Percentiles rank a stretch among this genome's conserved stretches.
These are phyloP conservation scores for Phylloboletellus chloephorus DNA, from an alignment of 1,284 basidiomycete genomes.

Conservation along the genomic window DNA sequence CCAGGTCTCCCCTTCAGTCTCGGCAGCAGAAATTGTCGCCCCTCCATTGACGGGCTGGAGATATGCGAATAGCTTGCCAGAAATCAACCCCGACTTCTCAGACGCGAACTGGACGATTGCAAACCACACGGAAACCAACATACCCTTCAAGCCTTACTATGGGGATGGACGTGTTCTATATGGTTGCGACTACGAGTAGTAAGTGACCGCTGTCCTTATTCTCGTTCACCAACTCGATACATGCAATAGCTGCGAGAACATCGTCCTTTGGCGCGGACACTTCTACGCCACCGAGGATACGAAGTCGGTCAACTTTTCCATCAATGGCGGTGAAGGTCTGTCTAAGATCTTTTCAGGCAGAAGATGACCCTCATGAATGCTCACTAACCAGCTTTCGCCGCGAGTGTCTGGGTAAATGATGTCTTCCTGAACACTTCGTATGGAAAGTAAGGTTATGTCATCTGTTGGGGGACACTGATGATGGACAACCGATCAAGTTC, in stretches of 20 bases:
- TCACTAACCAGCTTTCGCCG: constrained; percentile 53
- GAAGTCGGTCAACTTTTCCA: constrained; percentile 61
- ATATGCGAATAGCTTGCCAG: constrained; percentile 67
- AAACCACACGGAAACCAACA: constrained; percentile 64
- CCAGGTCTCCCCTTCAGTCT: constrained; percentile 18
- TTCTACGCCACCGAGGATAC: constrained; percentile 57
- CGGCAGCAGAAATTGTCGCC: constrained; percentile 17
- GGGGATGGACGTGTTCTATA: constrained; percentile 71
- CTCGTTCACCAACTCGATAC: neutral
- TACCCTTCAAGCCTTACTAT: constrained; percentile 59
- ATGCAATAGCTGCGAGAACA: constrained; percentile 66
- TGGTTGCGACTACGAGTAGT: constrained; percentile 82
- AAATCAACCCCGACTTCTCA: constrained; percentile 49
- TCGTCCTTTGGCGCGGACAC: constrained; percentile 75
- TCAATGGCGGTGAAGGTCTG: constrained; percentile 74
- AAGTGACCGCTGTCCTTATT: constrained; percentile 27
- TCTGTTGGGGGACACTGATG: constrained; percentile 2
- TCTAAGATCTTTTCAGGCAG: constrained; percentile 1
- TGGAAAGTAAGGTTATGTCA: constrained; percentile 49
- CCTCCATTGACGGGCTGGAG: constrained; percentile 57
- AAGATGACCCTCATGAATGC: neutral
- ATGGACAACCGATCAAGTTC: constrained; percentile 38
- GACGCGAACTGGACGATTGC: constrained; percentile 62
- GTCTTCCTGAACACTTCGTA: constrained; percentile 66
- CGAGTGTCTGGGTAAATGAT: constrained; percentile 75